Evolutionary conservation across 805 yeast genomes (phyloP).

Genomic region (Metschnikowia amazonensis): DNA sequence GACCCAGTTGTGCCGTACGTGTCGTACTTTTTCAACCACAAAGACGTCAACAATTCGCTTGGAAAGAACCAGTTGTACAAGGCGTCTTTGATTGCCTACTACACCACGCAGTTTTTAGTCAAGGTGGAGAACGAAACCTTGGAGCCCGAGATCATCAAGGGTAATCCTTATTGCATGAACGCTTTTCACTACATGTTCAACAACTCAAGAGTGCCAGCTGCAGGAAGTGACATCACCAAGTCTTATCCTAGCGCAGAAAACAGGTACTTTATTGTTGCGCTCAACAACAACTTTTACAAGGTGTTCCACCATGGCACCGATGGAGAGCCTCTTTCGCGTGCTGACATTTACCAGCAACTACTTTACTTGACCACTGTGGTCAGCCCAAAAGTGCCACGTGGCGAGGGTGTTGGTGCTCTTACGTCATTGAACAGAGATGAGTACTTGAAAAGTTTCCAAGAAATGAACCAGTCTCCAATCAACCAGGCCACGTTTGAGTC

Average conservation of each 20-base stretch:
- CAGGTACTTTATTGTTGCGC: slow-evolving; percentile 67
- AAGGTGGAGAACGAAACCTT: slow-evolving; percentile 66
- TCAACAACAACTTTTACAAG: slow-evolving; percentile 79
- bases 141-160: slow-evolving; percentile 76
- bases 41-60: slow-evolving; percentile 54
- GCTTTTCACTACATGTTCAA: slow-evolving; percentile 89
- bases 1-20: slow-evolving; percentile 96
- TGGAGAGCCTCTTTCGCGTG: slow-evolving; percentile 44
- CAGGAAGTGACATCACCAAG: slow-evolving; percentile 59
- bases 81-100: slow-evolving; percentile 69
- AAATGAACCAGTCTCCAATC: slow-evolving; percentile 54
- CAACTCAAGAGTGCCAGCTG: slow-evolving; percentile 75
- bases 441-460: slow-evolving; percentile 61
- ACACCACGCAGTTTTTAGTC: slow-evolving; percentile 64
- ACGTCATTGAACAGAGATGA: slow-evolving; percentile 83
- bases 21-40: slow-evolving; percentile 84
- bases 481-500: slow-evolving; percentile 60
- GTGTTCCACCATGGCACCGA: slow-evolving; percentile 52
- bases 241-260: slow-evolving; percentile 48
- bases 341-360: slow-evolving; percentile 56
- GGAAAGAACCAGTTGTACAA: slow-evolving; percentile 65
- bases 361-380: slow-evolving; percentile 46
- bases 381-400: slow-evolving; percentile 32
- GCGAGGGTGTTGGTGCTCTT: slow-evolving; percentile 67
- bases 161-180: slow-evolving; percentile 90